Evolutionary conservation across 2,329 filamentous ascomycete species (phyloP), one percentile per base, ranked within the genome.

Genomic region (Beauveria australis): DNA sequence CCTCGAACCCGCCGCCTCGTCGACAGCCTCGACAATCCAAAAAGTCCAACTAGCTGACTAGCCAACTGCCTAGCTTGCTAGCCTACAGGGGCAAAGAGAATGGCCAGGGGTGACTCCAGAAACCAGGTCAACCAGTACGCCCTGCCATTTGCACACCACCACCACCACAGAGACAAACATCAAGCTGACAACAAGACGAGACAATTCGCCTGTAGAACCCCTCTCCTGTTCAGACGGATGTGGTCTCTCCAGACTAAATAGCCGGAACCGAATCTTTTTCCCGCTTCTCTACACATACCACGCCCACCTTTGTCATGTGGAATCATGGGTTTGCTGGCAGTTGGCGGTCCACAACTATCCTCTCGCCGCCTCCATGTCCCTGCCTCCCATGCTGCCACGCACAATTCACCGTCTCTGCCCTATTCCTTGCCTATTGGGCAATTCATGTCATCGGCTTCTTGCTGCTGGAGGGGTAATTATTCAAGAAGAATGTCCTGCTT

Each of bases 1-100:
- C 58, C 56, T 59, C 56, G 22, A 47, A n/a, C 33, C 47, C 56
- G 56, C 56, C 56, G 33, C 33, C 33, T 37, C 33, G 33, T 37
- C 33, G 12, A n/a, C 46, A 14, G 10, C 43, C 43, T 41, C 22
- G 46, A 59, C 22, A 24, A 24, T 59, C 51, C 8, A 43, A 18
- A 54, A 18, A 22, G 22, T 44, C 58, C 26, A 26, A 30, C 52
- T 24, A n/a, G 24, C 40, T 18, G 2, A 18, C 37, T n/a, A 53
- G 33, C 14, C 22, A 18, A 14, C 33, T 9, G n/a, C 24, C n/a
- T 19, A 54, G 24, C 10, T 3, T 7, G 19, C 19, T 19, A 46
- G 44, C 14, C 19, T 18, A 54, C 52, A 47, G 44, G 30, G 44
- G 28, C 28, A 9, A 19, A 48, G 30, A 12, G 53, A 18, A 37